phyloP scores from a whole-genome alignment of 2,329 filamentous ascomycete genomes.

The Penicillium sp. region DNA sequence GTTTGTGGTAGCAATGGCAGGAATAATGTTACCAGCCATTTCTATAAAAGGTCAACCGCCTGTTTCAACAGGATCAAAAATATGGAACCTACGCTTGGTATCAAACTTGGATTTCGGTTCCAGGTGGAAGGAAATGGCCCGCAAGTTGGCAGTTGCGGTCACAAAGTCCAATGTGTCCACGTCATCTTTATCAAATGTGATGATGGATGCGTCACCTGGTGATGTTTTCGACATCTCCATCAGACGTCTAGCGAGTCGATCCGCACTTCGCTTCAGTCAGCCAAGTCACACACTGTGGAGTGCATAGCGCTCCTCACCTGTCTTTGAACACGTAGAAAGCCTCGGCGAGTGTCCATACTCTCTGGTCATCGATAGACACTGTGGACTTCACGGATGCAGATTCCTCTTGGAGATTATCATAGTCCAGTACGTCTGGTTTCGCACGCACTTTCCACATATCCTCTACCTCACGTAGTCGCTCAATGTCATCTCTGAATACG shows the following conservation, averaged over 20 bases:
- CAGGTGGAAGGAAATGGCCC: slow-evolving; percentile 84
- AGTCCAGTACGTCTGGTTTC: slow-evolving; percentile 68
- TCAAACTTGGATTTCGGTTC: slow-evolving; percentile 87
- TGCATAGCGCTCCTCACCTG: slow-evolving; percentile 44
- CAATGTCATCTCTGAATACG: slow-evolving; percentile 81
- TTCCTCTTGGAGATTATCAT: slow-evolving; percentile 56
- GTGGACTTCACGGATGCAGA: slow-evolving; percentile 50
- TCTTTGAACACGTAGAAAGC: slow-evolving; percentile 83
- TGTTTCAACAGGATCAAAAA: no score
- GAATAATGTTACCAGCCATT: slow-evolving; percentile 99
- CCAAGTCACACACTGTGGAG: not conserved
- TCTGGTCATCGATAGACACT: slow-evolving; percentile 64
- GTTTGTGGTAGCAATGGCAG: slow-evolving; percentile 96
- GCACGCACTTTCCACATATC: slow-evolving; percentile 92
- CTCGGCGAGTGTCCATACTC: slow-evolving; percentile 73
- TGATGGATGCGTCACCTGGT: slow-evolving; percentile 49
- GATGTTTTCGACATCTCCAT: slow-evolving; percentile 55
- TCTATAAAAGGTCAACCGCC: slow-evolving; percentile 46
- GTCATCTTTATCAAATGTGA: slow-evolving; percentile 96
- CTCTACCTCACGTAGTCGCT: slow-evolving; percentile 76
- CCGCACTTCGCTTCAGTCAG: slow-evolving; percentile 50
- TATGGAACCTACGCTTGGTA: slow-evolving; percentile 62
- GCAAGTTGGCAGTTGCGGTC: slow-evolving; percentile 79
- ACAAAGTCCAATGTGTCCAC: slow-evolving; percentile 94
- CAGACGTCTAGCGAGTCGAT: slow-evolving; percentile 69